Evolutionary conservation across 2,329 filamentous ascomycete species (phyloP).

Genomic region (Xylaria sp.): DNA sequence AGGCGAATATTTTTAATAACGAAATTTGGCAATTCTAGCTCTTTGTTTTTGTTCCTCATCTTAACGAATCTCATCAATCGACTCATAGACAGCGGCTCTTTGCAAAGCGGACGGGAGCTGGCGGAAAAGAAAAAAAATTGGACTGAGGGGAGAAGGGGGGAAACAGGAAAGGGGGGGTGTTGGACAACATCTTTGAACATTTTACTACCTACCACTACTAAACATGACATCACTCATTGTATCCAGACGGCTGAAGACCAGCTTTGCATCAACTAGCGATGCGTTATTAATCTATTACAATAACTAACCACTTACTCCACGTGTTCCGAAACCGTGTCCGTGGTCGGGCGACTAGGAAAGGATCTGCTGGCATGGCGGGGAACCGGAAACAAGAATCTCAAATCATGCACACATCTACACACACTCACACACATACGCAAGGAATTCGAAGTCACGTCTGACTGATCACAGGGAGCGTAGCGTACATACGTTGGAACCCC

Average conservation of each 20-base stretch:
- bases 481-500: too few relatives aligned
- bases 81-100: constrained; percentile 27
- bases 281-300: constrained; percentile 24
- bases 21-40: constrained; percentile 5
- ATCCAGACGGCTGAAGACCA: constrained; percentile 9
- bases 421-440: not conserved
- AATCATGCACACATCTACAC: too few relatives aligned
- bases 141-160: not conserved
- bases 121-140: constrained; percentile 12
- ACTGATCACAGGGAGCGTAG: not conserved
- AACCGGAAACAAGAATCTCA: not conserved
- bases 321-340: not conserved
- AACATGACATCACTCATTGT: constrained; percentile 27
- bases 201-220: not conserved
- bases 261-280: not conserved
- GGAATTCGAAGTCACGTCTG: not conserved
- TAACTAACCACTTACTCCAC: not conserved
- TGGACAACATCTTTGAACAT: not conserved
- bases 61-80: constrained; percentile 14
- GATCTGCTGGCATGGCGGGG: not conserved
- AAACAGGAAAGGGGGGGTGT: not conserved
- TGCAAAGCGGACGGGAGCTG: constrained; percentile 24
- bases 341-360: not conserved
- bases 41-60: not conserved
- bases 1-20: constrained; percentile 23